phyloP scores from a whole-genome alignment of 768 basidiomycete genomes.

The Pleurotus platypus region DNA sequence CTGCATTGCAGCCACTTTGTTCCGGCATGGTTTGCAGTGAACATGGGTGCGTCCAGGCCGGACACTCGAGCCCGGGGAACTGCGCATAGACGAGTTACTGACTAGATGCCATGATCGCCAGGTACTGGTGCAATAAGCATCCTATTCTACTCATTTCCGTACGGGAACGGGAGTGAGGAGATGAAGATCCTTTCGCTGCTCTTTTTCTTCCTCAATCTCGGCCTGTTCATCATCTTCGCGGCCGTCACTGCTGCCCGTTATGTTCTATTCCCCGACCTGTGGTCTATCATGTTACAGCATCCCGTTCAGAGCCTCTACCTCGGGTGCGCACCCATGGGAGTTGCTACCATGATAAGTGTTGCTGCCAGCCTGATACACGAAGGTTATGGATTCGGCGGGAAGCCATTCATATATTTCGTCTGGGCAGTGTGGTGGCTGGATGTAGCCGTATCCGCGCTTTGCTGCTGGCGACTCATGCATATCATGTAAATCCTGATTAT shows the following conservation, averaged over 20 bases:
- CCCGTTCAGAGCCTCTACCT: constrained; percentile 49
- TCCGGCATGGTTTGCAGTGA: constrained; percentile 40
- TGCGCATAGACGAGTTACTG: too few species aligned
- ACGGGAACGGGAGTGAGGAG: constrained; percentile 35
- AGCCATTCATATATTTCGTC: constrained; percentile 37
- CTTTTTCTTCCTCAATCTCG: constrained; percentile 31
- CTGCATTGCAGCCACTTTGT: constrained; percentile 29
- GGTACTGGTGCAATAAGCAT: constrained; percentile 51
- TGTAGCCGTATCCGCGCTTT: constrained; percentile 18
- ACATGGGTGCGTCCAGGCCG: constrained; percentile 32
- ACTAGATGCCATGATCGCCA: constrained; percentile 11
- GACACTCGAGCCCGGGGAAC: background rate
- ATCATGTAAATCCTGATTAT: constrained; percentile 48
- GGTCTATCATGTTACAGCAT: constrained; percentile 43
- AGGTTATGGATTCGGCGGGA: constrained; percentile 45
- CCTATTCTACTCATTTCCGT: constrained; percentile 57
- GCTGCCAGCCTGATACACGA: constrained; percentile 36
- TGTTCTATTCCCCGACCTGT: constrained; percentile 34
- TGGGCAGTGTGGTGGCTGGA: constrained; percentile 8
- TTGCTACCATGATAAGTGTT: constrained; percentile 46
- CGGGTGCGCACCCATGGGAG: constrained; percentile 44
- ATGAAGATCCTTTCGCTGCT: constrained; percentile 27
- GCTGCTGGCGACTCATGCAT: constrained; percentile 61
- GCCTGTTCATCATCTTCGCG: constrained; percentile 41
- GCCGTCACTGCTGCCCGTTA: constrained; percentile 36